A percentile compares a stretch with the other conserved stretches of the same genome.
Evolutionary conservation across 495 filamentous ascomycete genomes (phyloP).

Genomic region (Astrothelium subdiscretum): DNA sequence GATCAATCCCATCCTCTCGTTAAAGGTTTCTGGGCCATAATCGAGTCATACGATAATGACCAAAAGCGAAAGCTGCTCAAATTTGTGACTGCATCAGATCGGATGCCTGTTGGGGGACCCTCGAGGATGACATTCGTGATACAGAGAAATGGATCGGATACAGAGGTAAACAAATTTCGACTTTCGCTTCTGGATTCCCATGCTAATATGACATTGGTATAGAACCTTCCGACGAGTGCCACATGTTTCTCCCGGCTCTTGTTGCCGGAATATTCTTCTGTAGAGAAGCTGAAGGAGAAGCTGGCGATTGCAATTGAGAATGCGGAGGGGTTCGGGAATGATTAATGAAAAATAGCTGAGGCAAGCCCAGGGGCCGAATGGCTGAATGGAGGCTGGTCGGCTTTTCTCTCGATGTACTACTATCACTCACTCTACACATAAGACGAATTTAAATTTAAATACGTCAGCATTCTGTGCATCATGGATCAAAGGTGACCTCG

Average conservation of each 20-base stretch:
- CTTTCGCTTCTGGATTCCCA: neutral
- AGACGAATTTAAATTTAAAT: too few relatives aligned
- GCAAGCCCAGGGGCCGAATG: too few relatives aligned
- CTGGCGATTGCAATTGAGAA: constrained; percentile 76
- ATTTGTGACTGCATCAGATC: constrained; percentile 89
- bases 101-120: constrained; percentile 76
- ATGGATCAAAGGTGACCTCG: too few relatives aligned
- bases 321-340: constrained; percentile 73
- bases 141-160: constrained; percentile 53
- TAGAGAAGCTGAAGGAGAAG: constrained; percentile 58
- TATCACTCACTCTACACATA: too few relatives aligned
- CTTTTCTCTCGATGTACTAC: too few relatives aligned
- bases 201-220: neutral
- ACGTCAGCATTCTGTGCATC: too few relatives aligned
- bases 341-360: too few relatives aligned
- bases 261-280: constrained; percentile 67
- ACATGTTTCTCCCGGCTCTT: constrained; percentile 85
- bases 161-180: constrained; percentile 9
- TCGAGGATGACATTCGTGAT: constrained; percentile 70
- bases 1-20: constrained; percentile 54
- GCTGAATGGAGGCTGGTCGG: neutral
- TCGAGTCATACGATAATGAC: constrained; percentile 50
- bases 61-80: constrained; percentile 67
- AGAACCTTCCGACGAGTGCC: constrained; percentile 60
- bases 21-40: constrained; percentile 71